Evolutionary conservation across 768 basidiomycete genomes (phyloP).

Genomic region (Phanerochaete sordida): DNA sequence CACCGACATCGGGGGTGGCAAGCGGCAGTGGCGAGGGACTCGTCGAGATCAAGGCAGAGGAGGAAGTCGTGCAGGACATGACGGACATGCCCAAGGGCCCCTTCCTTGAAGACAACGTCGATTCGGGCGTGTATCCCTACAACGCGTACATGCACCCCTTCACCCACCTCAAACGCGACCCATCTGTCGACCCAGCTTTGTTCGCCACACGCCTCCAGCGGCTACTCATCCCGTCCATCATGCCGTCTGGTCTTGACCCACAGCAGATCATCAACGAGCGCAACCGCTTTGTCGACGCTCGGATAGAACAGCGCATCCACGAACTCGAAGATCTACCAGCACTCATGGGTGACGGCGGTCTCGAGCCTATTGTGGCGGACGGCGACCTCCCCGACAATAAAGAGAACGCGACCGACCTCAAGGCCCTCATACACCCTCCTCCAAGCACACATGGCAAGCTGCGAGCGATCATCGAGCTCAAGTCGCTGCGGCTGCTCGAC

Average conservation of each 20-base stretch:
- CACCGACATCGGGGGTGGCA: background rate
- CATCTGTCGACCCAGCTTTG: slow-evolving; percentile 55
- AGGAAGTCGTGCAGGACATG: slow-evolving; percentile 51
- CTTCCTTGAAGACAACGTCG: slow-evolving; percentile 74
- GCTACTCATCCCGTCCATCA: slow-evolving; percentile 82
- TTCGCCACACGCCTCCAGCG: slow-evolving; percentile 75
- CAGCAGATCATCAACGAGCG: slow-evolving; percentile 89
- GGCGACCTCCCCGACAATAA: slow-evolving; percentile 29
- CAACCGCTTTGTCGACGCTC: slow-evolving; percentile 85
- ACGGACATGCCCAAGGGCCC: slow-evolving; percentile 68
- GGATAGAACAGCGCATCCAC: slow-evolving; percentile 81
- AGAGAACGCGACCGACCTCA: slow-evolving; percentile 34
- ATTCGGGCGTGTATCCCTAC: slow-evolving; percentile 86
- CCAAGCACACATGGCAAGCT: slow-evolving; percentile 77
- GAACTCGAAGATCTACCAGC: slow-evolving; percentile 82
- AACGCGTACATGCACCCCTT: slow-evolving; percentile 88
- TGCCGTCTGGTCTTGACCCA: slow-evolving; percentile 90
- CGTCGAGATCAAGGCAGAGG: slow-evolving; percentile 39
- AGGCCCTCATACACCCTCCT: slow-evolving; percentile 49
- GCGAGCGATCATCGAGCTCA: slow-evolving; percentile 90
- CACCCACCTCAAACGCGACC: slow-evolving; percentile 65
- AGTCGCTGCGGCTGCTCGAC: slow-evolving; percentile 81
- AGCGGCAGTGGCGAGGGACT: slow-evolving; percentile 7
- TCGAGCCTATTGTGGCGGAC: slow-evolving; percentile 47
- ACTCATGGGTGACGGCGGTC: slow-evolving; percentile 73